Base-by-base conservation (phyloP, 495 filamentous ascomycete species). In the Aspergillus biplanus region DNA sequence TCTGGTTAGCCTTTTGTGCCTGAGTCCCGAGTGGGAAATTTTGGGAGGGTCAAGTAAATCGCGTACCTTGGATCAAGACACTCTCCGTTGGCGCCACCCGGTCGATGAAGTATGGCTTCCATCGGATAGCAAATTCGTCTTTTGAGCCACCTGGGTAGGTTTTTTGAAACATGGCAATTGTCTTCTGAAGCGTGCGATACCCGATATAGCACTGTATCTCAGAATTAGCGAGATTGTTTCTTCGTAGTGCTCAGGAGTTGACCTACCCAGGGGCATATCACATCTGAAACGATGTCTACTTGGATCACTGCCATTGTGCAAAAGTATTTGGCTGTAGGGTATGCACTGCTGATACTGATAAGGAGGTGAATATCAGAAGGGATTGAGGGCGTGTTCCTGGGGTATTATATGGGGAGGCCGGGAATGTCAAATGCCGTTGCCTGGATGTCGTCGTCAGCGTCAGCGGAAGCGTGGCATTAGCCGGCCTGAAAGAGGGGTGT, bases 81-180 rank as follows among this genome's bases (percentile, higher is more conserved):
- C 66, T 71, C 32, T 58, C 39, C 32, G 79, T 80, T 15, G 86
- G 82, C 0, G 86, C 77, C 48, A 78, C 77, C 0, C 85, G 86
- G 67, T 89, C 83, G 9, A 92, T 78, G 63, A 90, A 89, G 73
- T 84, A 92, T 0, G 88, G 87, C 58, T 81, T 79, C 86, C 86
- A 92, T 32, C 73, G 77, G 4, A 86, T 80, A 7, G 71, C 72
- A 68, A 90, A 89, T 35, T 75, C 82, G 70, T 90, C 86, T 13
- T 78, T 70, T 5, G 75, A 74, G 6, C 81, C 81, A n/a, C 73
- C 73, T 1, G 86, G 81, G 39, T 85, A 76, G 15, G 72, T 72
- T n/a, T 80, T 75, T 49, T 85, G 82, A 72, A 86, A 89, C 2
- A 79, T 62, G 2, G 71, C 49, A 66, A 92, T 90, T 16, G 85